Percentiles rank a stretch among this genome's conserved stretches.
Conservation (phyloP, 2,329 filamentous ascomycete genomes). For the Ceratocystis alfenasii region DNA sequence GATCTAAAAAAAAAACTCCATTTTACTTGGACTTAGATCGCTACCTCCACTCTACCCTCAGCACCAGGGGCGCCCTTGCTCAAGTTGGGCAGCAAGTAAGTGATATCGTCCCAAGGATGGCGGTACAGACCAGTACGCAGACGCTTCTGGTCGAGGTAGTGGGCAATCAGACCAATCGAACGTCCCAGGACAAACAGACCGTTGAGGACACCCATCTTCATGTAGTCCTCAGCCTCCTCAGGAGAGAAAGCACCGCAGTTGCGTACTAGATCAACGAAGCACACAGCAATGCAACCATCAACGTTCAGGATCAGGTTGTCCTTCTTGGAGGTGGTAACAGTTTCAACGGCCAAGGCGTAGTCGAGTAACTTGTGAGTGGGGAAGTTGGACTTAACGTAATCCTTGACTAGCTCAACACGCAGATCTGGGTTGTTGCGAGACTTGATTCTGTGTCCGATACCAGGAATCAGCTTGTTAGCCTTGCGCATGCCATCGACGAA, state of each 20-base stretch:
- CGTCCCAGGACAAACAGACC: constrained; percentile 96
- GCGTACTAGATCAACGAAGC: constrained; percentile 94
- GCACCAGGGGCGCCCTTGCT: constrained; percentile 56
- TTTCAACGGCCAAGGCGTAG: constrained; percentile 95
- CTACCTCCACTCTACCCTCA: constrained; percentile 83
- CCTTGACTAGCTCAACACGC: constrained; percentile 98
- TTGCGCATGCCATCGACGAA: constrained; percentile 99
- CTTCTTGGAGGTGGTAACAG: constrained; percentile 98
- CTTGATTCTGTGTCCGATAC: constrained; percentile 99
- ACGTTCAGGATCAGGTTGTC: constrained; percentile 99
- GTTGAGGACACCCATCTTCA: constrained; percentile 98
- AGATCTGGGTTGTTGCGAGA: constrained; percentile 99
- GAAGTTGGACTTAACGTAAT: constrained; percentile 97
- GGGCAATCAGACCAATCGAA: constrained; percentile 96
- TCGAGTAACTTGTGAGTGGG: constrained; percentile 96
- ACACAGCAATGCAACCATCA: constrained; percentile 93
- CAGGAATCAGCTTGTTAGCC: constrained; percentile 99
- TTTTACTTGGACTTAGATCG: constrained; percentile 42
- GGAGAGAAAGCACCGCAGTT: constrained; percentile 94
- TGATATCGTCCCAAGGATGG: constrained; percentile 98
- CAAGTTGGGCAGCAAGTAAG: constrained; percentile 78
- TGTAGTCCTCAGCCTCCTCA: constrained; percentile 97
- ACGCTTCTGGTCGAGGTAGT: constrained; percentile 99
- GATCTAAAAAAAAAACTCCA: constrained; percentile 25
- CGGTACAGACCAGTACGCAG: constrained; percentile 96